Conservation (phyloP, 169 alveolate genomes). For the Eimeria maxima region DNA sequence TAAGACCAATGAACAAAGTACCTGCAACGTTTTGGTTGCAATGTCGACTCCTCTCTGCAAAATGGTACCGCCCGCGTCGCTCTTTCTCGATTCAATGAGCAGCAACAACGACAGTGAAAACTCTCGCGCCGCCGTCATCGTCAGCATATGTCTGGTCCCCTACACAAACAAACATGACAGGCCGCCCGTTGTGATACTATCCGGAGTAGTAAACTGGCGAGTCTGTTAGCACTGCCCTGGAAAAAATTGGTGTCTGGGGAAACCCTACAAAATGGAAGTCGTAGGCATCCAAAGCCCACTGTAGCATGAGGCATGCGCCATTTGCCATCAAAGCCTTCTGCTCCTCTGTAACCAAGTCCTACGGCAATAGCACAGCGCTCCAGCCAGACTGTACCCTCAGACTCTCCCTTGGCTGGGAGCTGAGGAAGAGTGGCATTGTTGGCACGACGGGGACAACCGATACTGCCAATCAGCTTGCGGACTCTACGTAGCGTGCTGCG, state of each 20-base stretch:
- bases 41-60: constrained; percentile 63
- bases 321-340: constrained; percentile 58
- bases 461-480: background rate
- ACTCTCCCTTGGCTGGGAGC: background rate
- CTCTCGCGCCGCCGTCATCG: constrained; percentile 70
- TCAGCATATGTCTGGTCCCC: constrained; percentile 56
- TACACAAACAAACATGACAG: background rate
- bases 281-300: constrained; percentile 83
- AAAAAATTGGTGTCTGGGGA: background rate
- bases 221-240: background rate
- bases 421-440: background rate
- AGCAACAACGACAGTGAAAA: constrained; percentile 45
- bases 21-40: constrained; percentile 57
- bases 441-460: background rate
- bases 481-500: constrained; percentile 40
- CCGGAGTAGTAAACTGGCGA: background rate
- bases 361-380: background rate
- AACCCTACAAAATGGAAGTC: constrained; percentile 72
- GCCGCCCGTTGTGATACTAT: no score
- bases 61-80: constrained; percentile 49
- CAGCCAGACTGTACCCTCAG: background rate
- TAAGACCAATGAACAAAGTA: background rate
- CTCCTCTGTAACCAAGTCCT: constrained; percentile 54
- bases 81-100: constrained; percentile 25
- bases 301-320: constrained; percentile 60